Evolutionary conservation across 2,329 filamentous ascomycete genomes (phyloP).

Genomic region (Uncinocarpus reesii): DNA sequence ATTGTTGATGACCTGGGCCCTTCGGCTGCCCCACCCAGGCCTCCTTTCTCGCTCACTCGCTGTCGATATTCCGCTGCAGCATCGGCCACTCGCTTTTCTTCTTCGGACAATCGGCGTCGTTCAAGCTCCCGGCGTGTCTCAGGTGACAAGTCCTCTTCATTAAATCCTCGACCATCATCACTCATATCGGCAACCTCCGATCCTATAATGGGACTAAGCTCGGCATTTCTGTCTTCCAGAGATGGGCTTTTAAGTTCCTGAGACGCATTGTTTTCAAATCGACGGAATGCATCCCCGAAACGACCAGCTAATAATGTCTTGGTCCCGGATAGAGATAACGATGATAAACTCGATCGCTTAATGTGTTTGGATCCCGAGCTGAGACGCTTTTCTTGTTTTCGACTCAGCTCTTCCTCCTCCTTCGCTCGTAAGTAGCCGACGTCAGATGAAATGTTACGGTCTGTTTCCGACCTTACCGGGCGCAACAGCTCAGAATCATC

Average conservation of each 20-base stretch:
- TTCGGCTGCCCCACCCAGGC: constrained; percentile 38
- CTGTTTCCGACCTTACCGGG: constrained; percentile 28
- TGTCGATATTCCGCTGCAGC: constrained; percentile 81
- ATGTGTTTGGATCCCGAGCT: constrained; percentile 51
- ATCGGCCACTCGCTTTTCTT: constrained; percentile 79
- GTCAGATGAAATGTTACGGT: constrained; percentile 59
- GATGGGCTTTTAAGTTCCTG: constrained; percentile 27
- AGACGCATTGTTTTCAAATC: constrained; percentile 60
- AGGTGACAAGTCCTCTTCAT: constrained; percentile 62
- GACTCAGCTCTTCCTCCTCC: constrained; percentile 54
- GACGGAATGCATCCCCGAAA: constrained; percentile 88
- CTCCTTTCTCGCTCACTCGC: constrained; percentile 55
- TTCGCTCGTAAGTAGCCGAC: constrained; percentile 71
- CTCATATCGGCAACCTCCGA: constrained; percentile 62
- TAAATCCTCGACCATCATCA: constrained; percentile 55
- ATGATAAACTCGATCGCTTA: constrained; percentile 64
- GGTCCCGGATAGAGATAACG: constrained; percentile 58
- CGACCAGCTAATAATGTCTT: constrained; percentile 78
- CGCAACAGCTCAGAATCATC: constrained; percentile 29
- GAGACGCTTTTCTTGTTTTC: constrained; percentile 45
- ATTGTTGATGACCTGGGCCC: constrained; percentile 66
- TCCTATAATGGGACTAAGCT: constrained; percentile 60
- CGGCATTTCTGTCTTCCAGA: constrained; percentile 35
- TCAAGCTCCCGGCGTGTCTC: constrained; percentile 88
- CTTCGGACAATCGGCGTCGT: constrained; percentile 65